Evolutionary conservation across 2,329 filamentous ascomycete species (phyloP), one percentile per base, ranked within the genome.

Genomic region (Fusarium phyllophilum): DNA sequence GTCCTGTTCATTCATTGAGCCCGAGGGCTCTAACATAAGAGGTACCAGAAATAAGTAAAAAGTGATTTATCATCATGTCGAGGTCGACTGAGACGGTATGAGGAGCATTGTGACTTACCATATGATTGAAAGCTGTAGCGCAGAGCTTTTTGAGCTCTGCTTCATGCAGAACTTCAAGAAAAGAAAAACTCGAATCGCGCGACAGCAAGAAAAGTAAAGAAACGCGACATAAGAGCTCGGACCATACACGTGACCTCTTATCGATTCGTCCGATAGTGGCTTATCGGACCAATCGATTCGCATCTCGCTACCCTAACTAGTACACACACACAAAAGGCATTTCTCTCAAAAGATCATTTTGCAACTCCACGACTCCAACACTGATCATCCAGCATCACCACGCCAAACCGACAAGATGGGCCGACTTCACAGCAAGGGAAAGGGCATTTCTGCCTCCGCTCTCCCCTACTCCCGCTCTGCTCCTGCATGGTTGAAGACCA

Each of bases 381-480:
- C 44, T 55, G 36, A 55, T 66, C 73, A 77, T 75, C 78, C 77
- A 70, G 48, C 54, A 66, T 54, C 81, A 81, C 80, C 83, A 76
- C 81, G 80, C 80, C 78, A 82, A 81, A 81, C 83, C 83, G 85
- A 82, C 86, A 93, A 86, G 79, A 97, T 97, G 94, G 94, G 95
- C 92, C 92, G 96, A 90, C 92, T 98, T 93, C 97, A 99, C 93
- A 94, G 90, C 91, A 97, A 98, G 84, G 96, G 96, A 89, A 98
- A 98, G 94, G 97, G 96, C 87, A 99, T 99, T 88, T 95, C 94
- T 79, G 88, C 94, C 88, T 97, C 94, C 76, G 94, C 96, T 83
- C 88, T 98, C 87, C 96, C 97, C 84, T 99, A 98, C 92, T 97
- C 94, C 80, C 96, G 96, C 89, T 92, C 90, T 81, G 85, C 95